These are phyloP conservation scores for Gossypium rotundifolium DNA, from an alignment of 345 rosid species.

Conservation along the genomic window DNA sequence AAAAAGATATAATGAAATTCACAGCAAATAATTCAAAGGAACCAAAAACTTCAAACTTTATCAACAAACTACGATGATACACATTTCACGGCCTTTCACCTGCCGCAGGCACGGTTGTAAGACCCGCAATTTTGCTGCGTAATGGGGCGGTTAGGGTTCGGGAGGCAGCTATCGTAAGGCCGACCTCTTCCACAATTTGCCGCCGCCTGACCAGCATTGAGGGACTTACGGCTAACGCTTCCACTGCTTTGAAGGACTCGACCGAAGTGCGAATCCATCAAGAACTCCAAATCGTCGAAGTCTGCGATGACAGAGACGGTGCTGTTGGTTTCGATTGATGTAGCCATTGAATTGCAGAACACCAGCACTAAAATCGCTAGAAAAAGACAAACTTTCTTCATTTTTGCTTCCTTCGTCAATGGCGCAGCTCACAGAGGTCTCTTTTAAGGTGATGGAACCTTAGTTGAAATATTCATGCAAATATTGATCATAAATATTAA, in stretches of 20 bases:
- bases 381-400: not conserved
- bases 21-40: not conserved
- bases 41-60: not conserved
- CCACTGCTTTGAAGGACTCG: slow-evolving; percentile 5
- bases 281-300: not conserved
- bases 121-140: not conserved
- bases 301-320: not conserved
- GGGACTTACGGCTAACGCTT: not conserved
- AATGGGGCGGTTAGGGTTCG: not conserved
- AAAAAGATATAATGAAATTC: not conserved
- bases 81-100: not conserved
- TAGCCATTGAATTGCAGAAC: not conserved
- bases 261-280: slow-evolving; percentile 5
- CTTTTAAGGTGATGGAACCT: too few relatives aligned
- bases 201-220: not conserved
- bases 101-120: not conserved
- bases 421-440: too few relatives aligned
- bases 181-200: not conserved
- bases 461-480: too few relatives aligned
- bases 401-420: not conserved
- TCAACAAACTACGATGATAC: not conserved
- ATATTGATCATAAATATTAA: too few relatives aligned
- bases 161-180: not conserved
- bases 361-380: not conserved
- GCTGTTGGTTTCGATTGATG: not conserved